Base-by-base conservation (phyloP, 73 alveolate genomes). In the Breviolum minutum region DNA sequence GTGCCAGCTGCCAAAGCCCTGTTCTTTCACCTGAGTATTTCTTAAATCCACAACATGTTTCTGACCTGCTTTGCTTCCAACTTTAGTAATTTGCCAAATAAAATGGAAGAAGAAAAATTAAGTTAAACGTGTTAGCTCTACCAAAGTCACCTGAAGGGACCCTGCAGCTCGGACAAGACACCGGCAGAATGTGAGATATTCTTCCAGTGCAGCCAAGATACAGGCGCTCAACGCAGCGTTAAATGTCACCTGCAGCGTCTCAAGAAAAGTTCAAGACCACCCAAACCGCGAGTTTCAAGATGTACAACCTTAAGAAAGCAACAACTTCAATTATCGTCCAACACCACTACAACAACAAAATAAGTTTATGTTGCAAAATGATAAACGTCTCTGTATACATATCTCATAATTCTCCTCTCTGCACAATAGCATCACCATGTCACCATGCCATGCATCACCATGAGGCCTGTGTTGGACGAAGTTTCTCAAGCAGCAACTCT, bases 141-240 rank as follows among this genome's bases (percentile, higher is more conserved):
- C 82, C 82, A 5, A 20, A 13, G 20, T 24, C 82, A 0, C 4
- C 29, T 71, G 74, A 66, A 20, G 22, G 74, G 74, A 20, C 74
- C 74, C 26, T 20, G 26, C 1, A 66, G 22, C 74, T 16, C 26
- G 12, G 54, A 40, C 54, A 40, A 40, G 54, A 40, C 54, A 40
- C 54, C 54, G 54, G 54, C 3, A 40, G 54, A 40, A 40, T 40
- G 54, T 40, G 54, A 40, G 54, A 0, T 40, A 3, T 40, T 40
- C 0, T 40, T 24, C 82, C 82, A 6, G 14, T 22, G 11, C 30
- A 12, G 82, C 40, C 82, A 73, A 73, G 82, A 26, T 14, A 19
- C 82, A 73, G 82, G 82, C 82, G 27, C 82, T 73, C 82, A 73
- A 73, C 48, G 54, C 82, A 26, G 82, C 82, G 14, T 73, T 73